phyloP scores from a whole-genome alignment of 2,329 filamentous ascomycete species.

The Mycosphaerelloides madeirae region DNA sequence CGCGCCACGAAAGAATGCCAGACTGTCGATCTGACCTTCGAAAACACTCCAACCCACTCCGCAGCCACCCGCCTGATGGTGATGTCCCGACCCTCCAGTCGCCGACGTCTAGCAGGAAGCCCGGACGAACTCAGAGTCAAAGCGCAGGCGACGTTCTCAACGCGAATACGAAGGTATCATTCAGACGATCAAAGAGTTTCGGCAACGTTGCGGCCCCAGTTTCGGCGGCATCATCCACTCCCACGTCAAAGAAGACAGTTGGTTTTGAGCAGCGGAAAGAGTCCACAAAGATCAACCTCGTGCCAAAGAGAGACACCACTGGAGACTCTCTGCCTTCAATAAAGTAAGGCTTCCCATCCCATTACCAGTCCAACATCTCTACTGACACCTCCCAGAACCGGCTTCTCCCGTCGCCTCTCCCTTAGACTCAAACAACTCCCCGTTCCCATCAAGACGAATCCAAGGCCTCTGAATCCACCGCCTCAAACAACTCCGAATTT shows the following conservation, averaged over 20 bases:
- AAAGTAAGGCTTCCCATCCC: not conserved
- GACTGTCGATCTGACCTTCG: conserved; percentile 16
- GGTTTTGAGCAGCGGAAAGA: not conserved
- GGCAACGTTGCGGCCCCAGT: conserved; percentile 1
- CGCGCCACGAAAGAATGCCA: no score
- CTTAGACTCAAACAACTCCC: conserved; percentile 24
- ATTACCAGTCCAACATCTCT: no score
- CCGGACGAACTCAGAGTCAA: conserved; percentile 15
- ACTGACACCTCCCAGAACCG: conserved; percentile 16
- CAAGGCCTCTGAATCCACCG: not conserved
- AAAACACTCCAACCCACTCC: conserved; percentile 19
- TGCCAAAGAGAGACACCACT: not conserved
- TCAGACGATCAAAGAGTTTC: conserved; percentile 13
- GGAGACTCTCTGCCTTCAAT: not conserved
- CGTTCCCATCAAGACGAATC: conserved; percentile 3
- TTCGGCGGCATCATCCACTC: not conserved
- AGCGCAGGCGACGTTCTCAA: conserved; percentile 3
- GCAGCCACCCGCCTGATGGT: conserved; percentile 24
- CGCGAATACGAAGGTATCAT: not conserved
- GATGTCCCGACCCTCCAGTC: not conserved
- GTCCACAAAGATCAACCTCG: conserved; percentile 4
- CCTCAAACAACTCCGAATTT: conserved; percentile 5
- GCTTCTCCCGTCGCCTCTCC: conserved; percentile 28
- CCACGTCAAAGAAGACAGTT: conserved; percentile 7
- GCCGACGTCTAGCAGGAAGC: not conserved